Evolutionary conservation across 1,284 basidiomycete genomes (phyloP).

Genomic region (Anthracocystis panici-leucophaei): DNA sequence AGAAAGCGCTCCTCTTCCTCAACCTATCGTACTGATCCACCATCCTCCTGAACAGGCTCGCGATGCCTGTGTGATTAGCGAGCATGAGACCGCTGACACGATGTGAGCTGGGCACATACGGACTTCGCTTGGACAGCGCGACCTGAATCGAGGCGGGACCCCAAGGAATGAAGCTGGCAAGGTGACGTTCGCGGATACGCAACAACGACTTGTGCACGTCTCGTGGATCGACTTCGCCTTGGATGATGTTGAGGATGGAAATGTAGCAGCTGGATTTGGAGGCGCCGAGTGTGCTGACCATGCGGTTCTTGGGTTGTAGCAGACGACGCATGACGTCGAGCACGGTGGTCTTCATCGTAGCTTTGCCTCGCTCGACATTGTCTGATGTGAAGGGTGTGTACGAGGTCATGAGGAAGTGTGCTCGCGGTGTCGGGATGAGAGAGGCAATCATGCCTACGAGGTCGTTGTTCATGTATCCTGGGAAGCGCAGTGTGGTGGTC

Average conservation of each 20-base stretch:
- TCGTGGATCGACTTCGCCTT: constrained; percentile 94
- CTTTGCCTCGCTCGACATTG: constrained; percentile 69
- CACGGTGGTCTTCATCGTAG: constrained; percentile 72
- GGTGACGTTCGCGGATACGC: constrained; percentile 92
- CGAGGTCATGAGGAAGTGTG: constrained; percentile 99
- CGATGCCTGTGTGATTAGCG: constrained; percentile 97
- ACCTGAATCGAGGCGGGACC: constrained; percentile 98
- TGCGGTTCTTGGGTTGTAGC: constrained; percentile 96
- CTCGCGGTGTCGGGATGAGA: constrained; percentile 96
- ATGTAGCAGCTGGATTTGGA: constrained; percentile 77
- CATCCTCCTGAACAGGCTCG: constrained; percentile 86
- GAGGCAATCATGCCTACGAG: constrained; percentile 92
- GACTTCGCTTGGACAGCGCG: constrained; percentile 89
- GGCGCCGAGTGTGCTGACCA: constrained; percentile 84
- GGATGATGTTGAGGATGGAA: constrained; percentile 97
- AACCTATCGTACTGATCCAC: constrained; percentile 93
- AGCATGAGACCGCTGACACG: constrained; percentile 98
- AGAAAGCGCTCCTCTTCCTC: constrained; percentile 88
- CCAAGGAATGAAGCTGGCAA: constrained; percentile 99
- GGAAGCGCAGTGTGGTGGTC: constrained; percentile 96
- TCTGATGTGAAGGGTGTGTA: constrained; percentile 99
- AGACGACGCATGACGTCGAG: constrained; percentile 98
- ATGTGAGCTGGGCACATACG: constrained; percentile 84
- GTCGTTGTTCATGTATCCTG: constrained; percentile 99
- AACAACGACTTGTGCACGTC: constrained; percentile 98